These are phyloP conservation scores for Debaryomyces psychrophilus DNA, from an alignment of 1,139 yeast genomes.

Conservation along the genomic window DNA sequence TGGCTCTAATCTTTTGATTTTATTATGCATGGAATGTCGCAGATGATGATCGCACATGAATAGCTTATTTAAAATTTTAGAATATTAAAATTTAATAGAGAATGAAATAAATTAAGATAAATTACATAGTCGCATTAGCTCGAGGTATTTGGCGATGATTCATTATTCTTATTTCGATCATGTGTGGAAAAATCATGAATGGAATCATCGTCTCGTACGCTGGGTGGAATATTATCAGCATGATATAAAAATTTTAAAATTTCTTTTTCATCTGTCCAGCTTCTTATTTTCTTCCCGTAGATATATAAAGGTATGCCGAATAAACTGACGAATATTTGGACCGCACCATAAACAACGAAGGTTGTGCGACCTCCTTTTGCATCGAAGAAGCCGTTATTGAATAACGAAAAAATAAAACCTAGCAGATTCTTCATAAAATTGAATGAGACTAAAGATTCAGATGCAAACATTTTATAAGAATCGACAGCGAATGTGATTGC, in stretches of 20 bases:
- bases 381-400: constrained; percentile 52
- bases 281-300: constrained; percentile 55
- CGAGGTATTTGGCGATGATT: constrained; percentile 9
- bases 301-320: constrained; percentile 57
- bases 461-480: constrained; percentile 59
- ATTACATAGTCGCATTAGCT: not conserved
- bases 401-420: constrained; percentile 61
- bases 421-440: constrained; percentile 57
- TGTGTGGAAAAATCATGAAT: constrained; percentile 9
- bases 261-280: constrained; percentile 53
- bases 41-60: not conserved
- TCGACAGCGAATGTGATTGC: constrained; percentile 65
- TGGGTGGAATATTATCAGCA: constrained; percentile 23
- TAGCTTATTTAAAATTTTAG: not conserved
- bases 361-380: constrained; percentile 49
- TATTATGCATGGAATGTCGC: not conserved
- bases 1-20: constrained; percentile 6
- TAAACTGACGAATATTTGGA: constrained; percentile 52
- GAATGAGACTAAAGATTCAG: constrained; percentile 60
- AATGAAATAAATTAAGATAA: not conserved
- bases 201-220: constrained; percentile 3
- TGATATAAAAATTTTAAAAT: constrained; percentile 38
- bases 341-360: constrained; percentile 56
- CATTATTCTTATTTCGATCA: constrained; percentile 5
- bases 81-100: not conserved